Evolutionary conservation across 106 monocot species (phyloP).

Genomic region (Dendrobium officinale): DNA sequence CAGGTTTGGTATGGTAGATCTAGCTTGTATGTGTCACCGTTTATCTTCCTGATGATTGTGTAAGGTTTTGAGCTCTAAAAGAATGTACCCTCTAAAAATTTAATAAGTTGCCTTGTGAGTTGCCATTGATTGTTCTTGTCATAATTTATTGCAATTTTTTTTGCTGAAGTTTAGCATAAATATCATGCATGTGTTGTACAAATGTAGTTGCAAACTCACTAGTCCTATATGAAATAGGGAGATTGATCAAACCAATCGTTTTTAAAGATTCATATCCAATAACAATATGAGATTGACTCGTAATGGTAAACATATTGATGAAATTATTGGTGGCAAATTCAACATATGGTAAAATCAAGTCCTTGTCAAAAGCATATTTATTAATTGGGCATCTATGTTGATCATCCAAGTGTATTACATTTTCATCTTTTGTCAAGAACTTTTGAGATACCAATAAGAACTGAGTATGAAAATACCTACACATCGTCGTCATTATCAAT

Average conservation of each 20-base stretch:
- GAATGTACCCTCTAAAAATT: background rate
- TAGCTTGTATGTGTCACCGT: background rate
- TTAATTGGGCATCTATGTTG: background rate
- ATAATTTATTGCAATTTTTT: background rate
- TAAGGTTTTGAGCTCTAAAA: too few relatives aligned
- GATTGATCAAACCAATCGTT: background rate
- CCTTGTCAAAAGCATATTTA: background rate
- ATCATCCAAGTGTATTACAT: too few relatives aligned
- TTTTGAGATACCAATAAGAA: too few relatives aligned
- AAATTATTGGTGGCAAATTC: background rate
- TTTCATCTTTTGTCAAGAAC: too few relatives aligned
- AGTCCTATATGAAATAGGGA: background rate
- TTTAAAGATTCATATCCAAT: background rate
- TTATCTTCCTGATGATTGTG: background rate
- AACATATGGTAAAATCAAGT: background rate
- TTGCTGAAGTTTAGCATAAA: background rate
- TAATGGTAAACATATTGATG: background rate
- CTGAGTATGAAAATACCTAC: too few relatives aligned
- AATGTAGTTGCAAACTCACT: background rate
- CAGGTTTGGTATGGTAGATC: background rate
- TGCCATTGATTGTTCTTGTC: background rate
- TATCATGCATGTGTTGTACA: background rate
- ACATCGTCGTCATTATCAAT: too few relatives aligned
- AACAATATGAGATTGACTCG: background rate
- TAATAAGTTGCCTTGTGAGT: background rate